These are phyloP conservation scores for Brettanomyces nanus DNA, from an alignment of 805 yeast genomes.

Conservation along the genomic window DNA sequence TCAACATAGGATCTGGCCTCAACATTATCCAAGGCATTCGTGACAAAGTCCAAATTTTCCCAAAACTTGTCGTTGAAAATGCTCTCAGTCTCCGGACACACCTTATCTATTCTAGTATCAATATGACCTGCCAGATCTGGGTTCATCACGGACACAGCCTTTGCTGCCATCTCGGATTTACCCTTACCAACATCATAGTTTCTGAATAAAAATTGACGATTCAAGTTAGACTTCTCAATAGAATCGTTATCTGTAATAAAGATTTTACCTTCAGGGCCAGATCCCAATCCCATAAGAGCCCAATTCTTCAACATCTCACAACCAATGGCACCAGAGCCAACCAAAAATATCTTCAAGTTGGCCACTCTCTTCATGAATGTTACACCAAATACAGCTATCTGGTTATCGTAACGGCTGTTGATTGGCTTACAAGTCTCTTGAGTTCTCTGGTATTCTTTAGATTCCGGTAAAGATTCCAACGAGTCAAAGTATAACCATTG, in stretches of 20 bases:
- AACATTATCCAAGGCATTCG: constrained; percentile 94
- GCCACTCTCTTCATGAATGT: constrained; percentile 66
- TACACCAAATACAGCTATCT: constrained; percentile 88
- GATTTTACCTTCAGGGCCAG: constrained; percentile 84
- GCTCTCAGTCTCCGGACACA: constrained; percentile 87
- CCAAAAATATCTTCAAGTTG: constrained; percentile 78
- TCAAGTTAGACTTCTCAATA: constrained; percentile 91
- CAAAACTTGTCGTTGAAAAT: constrained; percentile 82
- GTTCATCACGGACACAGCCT: constrained; percentile 79
- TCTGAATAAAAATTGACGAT: constrained; percentile 93
- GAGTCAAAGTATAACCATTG: constrained; percentile 94
- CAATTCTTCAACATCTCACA: constrained; percentile 98
- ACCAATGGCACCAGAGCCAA: constrained; percentile 98
- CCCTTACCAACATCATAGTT: constrained; percentile 88
- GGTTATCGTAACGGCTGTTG: constrained; percentile 85
- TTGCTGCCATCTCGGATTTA: constrained; percentile 86
- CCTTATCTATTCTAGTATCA: constrained; percentile 72
- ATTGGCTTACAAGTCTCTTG: constrained; percentile 68
- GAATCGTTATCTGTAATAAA: constrained; percentile 88
- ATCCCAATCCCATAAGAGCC: constrained; percentile 94
- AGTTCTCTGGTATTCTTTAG: constrained; percentile 48
- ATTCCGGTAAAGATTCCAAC: constrained; percentile 75
- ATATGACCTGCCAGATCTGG: constrained; percentile 76
- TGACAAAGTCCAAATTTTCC: constrained; percentile 77
- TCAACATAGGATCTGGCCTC: constrained; percentile 98